Evolutionary conservation across 78 protist genomes (phyloP), one percentile per base, ranked within the genome.

Genomic region (Monocercomonoides exilis): DNA sequence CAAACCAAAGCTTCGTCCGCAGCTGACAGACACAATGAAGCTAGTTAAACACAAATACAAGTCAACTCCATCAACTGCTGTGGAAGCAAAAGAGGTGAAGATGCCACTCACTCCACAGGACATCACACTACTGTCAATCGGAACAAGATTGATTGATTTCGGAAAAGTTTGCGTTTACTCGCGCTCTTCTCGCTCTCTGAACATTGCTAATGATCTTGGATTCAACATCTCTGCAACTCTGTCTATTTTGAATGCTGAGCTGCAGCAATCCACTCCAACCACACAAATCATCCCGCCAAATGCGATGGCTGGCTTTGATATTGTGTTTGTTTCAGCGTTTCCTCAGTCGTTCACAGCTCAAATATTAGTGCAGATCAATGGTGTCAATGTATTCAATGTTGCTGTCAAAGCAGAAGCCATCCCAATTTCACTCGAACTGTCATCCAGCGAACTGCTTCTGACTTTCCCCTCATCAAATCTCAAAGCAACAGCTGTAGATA

Each of bases 251-350:
- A 29, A 79, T 21, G 42, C 6, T 32, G 82, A 79, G 11, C 82
- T 79, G 45, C 11, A 4, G 4, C 82, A 38, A 29, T 79, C 82
- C 43, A 4, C 82, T 4, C 82, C 82, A 33, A 41, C 6, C 43
- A 32, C 82, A 5, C 82, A 79, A 41, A 6, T 79, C 82, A 79
- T 79, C 82, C 82, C 82, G 43, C 85, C 85, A 4, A 44, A 44
- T 41, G 44, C 2, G 63, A 81, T 81, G 85, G 85, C 85, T 2
- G 85, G 85, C 46, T 81, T 81, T 44, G 85, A 81, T 44, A 81
- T 81, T 44, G 42, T 41, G 2, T 2, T 81, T 44, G 2, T 36
- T 5, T 41, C 2, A 36, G 44, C 1, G 45, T 2, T 41, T 29
- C 63, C 41, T 4, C 45, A 81, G 45, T 4, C 3, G 63, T 81